These are phyloP conservation scores for Cardamine chenopodiifolia DNA, from an alignment of 345 rosid genomes.

Conservation along the genomic window DNA sequence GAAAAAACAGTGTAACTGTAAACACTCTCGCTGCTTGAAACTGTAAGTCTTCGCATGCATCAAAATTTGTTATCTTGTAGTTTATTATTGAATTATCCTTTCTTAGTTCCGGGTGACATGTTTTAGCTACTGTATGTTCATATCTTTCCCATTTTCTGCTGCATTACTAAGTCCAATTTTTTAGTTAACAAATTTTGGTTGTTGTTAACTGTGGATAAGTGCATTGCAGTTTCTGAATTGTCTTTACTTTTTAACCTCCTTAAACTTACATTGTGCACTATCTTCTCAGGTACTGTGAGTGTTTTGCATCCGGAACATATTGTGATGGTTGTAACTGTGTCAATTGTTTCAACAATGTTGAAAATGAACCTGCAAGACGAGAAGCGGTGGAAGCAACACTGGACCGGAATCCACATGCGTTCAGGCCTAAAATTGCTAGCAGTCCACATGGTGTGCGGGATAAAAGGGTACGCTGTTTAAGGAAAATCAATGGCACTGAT, in stretches of 20 bases:
- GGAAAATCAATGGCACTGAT: conserved; percentile 10
- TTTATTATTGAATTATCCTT: background rate
- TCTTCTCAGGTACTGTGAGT: conserved; percentile 84
- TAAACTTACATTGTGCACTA: background rate
- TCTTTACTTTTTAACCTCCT: background rate
- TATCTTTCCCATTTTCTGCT: conserved; percentile 3
- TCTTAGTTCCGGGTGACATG: background rate
- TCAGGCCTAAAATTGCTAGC: conserved; percentile 96
- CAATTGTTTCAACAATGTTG: conserved; percentile 92
- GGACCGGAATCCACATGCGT: conserved; percentile 97
- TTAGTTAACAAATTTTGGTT: background rate
- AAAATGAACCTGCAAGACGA: conserved; percentile 83
- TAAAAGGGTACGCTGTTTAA: conserved; percentile 58
- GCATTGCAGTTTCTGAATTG: background rate
- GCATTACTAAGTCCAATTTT: background rate
- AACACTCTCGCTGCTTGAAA: conserved; percentile 97
- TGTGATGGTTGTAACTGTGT: conserved; percentile 98
- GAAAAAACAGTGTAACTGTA: conserved; percentile 96
- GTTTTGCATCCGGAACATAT: conserved; percentile 95
- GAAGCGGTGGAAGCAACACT: conserved; percentile 95
- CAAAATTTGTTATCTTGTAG: background rate
- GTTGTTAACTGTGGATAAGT: background rate
- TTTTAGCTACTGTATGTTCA: conserved; percentile 14
- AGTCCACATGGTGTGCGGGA: conserved; percentile 87
- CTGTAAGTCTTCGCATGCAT: conserved; percentile 56